Conservation (phyloP, 441 rosid genomes). For the Raphanus hybrid region DNA sequence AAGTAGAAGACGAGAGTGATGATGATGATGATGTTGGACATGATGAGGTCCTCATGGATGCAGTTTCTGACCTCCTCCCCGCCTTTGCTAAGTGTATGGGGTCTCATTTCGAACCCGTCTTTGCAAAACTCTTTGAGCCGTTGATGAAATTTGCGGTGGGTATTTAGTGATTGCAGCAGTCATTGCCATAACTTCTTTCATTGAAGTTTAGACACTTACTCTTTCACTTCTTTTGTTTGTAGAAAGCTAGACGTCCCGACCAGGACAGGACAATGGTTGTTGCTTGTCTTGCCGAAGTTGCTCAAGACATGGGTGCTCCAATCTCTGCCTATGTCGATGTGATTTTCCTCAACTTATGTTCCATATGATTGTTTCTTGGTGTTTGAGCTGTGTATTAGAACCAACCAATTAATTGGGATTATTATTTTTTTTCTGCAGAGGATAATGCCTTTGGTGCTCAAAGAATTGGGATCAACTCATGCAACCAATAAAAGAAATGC, state of each 20-base stretch:
- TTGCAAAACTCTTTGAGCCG: conserved; percentile 18
- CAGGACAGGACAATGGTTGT: conserved; percentile 99
- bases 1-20: conserved; percentile 75
- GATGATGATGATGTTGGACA: conserved; percentile 68
- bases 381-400: conserved; percentile 37
- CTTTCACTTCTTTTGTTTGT: conserved; percentile 42
- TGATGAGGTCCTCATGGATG: conserved; percentile 99
- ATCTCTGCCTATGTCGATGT: conserved; percentile 90
- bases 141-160: conserved; percentile 42
- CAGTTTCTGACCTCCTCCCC: conserved; percentile 97
- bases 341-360: conserved; percentile 36
- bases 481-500: conserved; percentile 98
- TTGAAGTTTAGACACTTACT: conserved; percentile 38
- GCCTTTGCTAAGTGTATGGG: conserved; percentile 99
- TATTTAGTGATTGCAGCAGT: conserved; percentile 25
- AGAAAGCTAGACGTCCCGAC: conserved; percentile 87
- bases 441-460: conserved; percentile 89
- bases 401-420: not conserved
- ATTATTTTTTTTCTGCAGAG: conserved; percentile 51
- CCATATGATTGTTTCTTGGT: conserved; percentile 28
- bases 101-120: conserved; percentile 84
- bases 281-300: conserved; percentile 98
- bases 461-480: conserved; percentile 81
- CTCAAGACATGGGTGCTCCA: conserved; percentile 96
- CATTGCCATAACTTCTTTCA: conserved; percentile 11